These are phyloP conservation scores for Mortierella sp. DNA, from an alignment of 371 early-diverging fungal species.

Conservation along the genomic window DNA sequence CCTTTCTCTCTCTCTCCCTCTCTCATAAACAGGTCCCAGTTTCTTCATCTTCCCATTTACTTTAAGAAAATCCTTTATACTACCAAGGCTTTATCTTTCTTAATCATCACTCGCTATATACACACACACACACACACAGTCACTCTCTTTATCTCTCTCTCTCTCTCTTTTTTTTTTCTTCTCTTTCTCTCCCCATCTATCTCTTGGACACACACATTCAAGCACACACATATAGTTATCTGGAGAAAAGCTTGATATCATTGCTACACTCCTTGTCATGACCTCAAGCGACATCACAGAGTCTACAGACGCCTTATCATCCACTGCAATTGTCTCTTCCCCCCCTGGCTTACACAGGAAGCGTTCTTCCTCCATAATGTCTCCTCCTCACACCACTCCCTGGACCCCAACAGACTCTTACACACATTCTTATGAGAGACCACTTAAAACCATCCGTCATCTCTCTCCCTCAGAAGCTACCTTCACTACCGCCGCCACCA, in stretches of 20 bases:
- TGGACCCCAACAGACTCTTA: conserved; percentile 12
- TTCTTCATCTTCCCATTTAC: too few species aligned
- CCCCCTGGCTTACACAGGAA: conserved; percentile 17
- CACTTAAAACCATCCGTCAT: conserved; percentile 7
- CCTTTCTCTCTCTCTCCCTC: too few species aligned
- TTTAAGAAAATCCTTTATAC: too few species aligned
- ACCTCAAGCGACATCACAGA: conserved; percentile 45
- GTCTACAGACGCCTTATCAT: conserved; percentile 16
- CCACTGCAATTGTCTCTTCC: conserved; percentile 7
- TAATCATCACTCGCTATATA: too few species aligned
- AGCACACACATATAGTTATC: not conserved
- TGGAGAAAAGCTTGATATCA: not conserved
- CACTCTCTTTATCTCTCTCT: not conserved
- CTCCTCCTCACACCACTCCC: conserved; percentile 22
- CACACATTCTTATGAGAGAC: conserved; percentile 5
- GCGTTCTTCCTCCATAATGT: conserved; percentile 34
- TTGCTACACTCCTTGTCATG: conserved; percentile 13
- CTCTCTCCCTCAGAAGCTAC: conserved; percentile 17
- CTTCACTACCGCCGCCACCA: not conserved
- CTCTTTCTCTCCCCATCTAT: not conserved
- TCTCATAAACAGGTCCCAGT: too few species aligned
- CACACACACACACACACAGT: too few species aligned
- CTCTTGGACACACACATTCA: not conserved
- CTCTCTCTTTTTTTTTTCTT: not conserved
- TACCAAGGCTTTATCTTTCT: too few species aligned